Conservation (phyloP, 306 rosid genomes). For the Corylus heterophylla region DNA sequence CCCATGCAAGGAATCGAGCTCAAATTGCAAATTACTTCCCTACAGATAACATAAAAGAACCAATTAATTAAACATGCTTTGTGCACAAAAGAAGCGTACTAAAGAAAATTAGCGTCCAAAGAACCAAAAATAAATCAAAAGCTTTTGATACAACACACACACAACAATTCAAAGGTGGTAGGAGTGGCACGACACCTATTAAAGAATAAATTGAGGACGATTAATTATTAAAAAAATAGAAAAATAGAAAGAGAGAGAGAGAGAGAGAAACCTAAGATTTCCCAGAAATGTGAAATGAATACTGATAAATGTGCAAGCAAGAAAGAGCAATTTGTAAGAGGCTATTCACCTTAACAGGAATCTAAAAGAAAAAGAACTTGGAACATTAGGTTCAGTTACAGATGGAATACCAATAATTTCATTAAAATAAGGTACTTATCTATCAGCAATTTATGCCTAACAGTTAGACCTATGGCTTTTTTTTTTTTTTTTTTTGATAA, state of each 20-base stretch:
- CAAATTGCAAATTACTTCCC: conserved; percentile 83
- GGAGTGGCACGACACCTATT: background rate
- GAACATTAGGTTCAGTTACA: background rate
- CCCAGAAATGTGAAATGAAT: background rate
- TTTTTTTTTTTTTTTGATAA: no score
- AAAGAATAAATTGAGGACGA: background rate
- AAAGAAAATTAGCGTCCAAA: background rate
- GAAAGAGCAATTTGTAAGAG: background rate
- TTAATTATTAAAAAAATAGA: no score
- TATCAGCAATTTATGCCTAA: background rate
- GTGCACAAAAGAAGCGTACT: background rate
- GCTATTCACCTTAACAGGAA: background rate
- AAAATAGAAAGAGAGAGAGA: no score
- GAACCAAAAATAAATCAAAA: background rate
- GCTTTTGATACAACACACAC: background rate
- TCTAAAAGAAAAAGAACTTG: background rate
- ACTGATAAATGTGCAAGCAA: background rate
- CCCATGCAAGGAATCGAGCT: conserved; percentile 86
- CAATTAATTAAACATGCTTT: conserved; percentile 22
- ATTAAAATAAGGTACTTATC: background rate
- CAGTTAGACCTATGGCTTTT: background rate
- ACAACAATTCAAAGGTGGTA: background rate
- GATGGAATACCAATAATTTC: background rate
- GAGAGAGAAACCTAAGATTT: background rate
- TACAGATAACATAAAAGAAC: conserved; percentile 33